A percentile compares a stretch with the other conserved stretches of the same genome.
Conservation (phyloP, 805 yeast species). For the Schwanniomyces pseudopolymorphus region DNA sequence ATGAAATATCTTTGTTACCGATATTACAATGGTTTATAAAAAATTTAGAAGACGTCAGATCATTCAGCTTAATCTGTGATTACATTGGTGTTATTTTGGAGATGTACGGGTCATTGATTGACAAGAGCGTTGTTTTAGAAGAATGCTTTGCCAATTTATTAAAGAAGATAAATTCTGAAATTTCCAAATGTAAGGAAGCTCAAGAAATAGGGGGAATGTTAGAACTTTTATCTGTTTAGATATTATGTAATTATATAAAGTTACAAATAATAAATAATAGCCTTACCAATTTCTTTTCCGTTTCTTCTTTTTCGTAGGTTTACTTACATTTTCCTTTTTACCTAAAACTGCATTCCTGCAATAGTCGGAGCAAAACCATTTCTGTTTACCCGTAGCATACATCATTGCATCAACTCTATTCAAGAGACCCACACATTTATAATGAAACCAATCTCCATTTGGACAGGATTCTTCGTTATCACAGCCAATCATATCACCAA, state of each 20-base stretch:
- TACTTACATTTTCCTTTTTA: slow-evolving; percentile 7
- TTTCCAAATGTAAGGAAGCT: slow-evolving; percentile 81
- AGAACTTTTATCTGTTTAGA: slow-evolving; percentile 65
- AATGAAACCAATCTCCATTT: slow-evolving; percentile 48
- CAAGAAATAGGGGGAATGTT: slow-evolving; percentile 91
- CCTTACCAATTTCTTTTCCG: slow-evolving; percentile 15
- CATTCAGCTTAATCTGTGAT: slow-evolving; percentile 61
- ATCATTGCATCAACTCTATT: slow-evolving; percentile 38
- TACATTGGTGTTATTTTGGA: slow-evolving; percentile 67
- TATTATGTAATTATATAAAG: slow-evolving; percentile 3
- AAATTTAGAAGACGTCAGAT: slow-evolving; percentile 77
- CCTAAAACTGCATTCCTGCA: slow-evolving; percentile 22
- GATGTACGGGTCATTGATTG: slow-evolving; percentile 73
- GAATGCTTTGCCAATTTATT: slow-evolving; percentile 64
- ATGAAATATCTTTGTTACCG: slow-evolving; percentile 84
- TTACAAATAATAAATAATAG: background rate
- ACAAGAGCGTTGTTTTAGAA: slow-evolving; percentile 72
- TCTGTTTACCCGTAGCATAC: slow-evolving; percentile 30
- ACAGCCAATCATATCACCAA: slow-evolving; percentile 96
- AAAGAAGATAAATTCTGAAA: slow-evolving; percentile 64
- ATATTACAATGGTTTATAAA: slow-evolving; percentile 79
- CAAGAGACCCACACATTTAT: slow-evolving; percentile 43
- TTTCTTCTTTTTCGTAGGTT: slow-evolving; percentile 10
- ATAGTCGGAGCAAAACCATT: slow-evolving; percentile 40
- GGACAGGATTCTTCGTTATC: slow-evolving; percentile 56